phyloP scores from a whole-genome alignment of 2,329 filamentous ascomycete species.

The Exophiala oligosperma region DNA sequence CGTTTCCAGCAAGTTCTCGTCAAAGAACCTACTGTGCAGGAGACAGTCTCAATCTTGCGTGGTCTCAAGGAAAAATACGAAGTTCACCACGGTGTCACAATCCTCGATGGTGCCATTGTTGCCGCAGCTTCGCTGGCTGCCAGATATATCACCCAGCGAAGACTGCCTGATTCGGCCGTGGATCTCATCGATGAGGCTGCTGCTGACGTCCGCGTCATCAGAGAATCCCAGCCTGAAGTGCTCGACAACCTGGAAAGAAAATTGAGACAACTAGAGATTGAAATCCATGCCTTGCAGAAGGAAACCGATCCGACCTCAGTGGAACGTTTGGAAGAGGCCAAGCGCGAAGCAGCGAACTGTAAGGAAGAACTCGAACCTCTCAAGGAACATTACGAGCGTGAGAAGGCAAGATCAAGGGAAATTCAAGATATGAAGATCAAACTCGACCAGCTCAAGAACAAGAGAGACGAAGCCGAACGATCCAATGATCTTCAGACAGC shows the following conservation, averaged over 20 bases:
- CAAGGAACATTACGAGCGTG: constrained; percentile 91
- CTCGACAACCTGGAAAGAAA: constrained; percentile 92
- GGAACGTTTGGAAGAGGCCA: constrained; percentile 75
- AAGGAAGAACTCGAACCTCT: constrained; percentile 89
- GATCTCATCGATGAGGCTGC: constrained; percentile 96
- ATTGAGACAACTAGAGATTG: constrained; percentile 88
- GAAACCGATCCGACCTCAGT: constrained; percentile 95
- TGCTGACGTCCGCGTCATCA: constrained; percentile 90
- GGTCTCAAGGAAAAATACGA: constrained; percentile 98
- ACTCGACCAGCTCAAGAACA: constrained; percentile 85
- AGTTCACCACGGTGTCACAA: constrained; percentile 96
- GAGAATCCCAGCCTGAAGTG: constrained; percentile 94
- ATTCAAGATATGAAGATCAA: constrained; percentile 96
- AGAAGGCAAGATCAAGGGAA: constrained; percentile 85
- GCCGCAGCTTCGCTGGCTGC: constrained; percentile 87
- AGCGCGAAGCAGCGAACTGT: constrained; percentile 89
- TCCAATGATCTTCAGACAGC: constrained; percentile 80
- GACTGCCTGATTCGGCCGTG: constrained; percentile 93
- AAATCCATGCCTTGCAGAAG: constrained; percentile 90
- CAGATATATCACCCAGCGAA: constrained; percentile 85
- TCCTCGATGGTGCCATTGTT: constrained; percentile 90
- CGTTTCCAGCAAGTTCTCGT: constrained; percentile 98
- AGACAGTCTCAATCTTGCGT: constrained; percentile 97
- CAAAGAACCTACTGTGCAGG: constrained; percentile 83
- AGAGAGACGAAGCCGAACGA: constrained; percentile 90